phyloP scores from a whole-genome alignment of 2,329 filamentous ascomycete species.

The Fusarium keratoplasticum region DNA sequence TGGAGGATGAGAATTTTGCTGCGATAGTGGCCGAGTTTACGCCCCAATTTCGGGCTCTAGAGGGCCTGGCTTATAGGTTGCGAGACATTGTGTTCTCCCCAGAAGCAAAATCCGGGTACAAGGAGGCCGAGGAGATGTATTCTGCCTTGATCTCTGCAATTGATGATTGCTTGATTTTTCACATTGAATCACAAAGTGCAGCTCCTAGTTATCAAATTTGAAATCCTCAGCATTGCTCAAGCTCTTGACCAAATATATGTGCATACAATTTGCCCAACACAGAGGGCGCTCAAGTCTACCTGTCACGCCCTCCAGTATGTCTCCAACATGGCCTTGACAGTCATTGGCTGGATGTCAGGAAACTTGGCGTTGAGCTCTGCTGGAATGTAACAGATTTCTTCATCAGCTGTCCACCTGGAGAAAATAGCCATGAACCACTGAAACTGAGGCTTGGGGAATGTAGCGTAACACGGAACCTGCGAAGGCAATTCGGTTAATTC shows the following conservation, averaged over 20 bases:
- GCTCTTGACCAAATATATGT: neutral
- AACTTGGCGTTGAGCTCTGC: neutral
- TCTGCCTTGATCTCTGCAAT: neutral
- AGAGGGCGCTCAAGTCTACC: neutral
- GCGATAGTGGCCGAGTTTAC: neutral
- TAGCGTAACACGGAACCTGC: neutral
- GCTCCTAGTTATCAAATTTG: no score
- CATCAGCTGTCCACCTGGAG: neutral
- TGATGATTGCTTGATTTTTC: neutral
- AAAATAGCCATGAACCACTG: neutral
- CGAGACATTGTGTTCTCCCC: neutral
- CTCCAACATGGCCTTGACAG: neutral
- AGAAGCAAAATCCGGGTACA: neutral
- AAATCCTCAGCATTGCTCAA: neutral
- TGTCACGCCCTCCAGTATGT: neutral
- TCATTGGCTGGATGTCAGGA: neutral
- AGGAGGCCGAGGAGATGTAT: neutral
- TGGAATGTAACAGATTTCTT: neutral
- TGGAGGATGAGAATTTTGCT: neutral
- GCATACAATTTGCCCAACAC: neutral
- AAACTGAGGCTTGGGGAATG: neutral
- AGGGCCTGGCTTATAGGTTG: neutral
- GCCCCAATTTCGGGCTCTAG: neutral
- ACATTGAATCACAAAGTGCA: neutral
- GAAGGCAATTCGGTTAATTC: neutral